Evolutionary conservation across 1,139 yeast species (phyloP).

Genomic region (Saccharomyces uvarum): DNA sequence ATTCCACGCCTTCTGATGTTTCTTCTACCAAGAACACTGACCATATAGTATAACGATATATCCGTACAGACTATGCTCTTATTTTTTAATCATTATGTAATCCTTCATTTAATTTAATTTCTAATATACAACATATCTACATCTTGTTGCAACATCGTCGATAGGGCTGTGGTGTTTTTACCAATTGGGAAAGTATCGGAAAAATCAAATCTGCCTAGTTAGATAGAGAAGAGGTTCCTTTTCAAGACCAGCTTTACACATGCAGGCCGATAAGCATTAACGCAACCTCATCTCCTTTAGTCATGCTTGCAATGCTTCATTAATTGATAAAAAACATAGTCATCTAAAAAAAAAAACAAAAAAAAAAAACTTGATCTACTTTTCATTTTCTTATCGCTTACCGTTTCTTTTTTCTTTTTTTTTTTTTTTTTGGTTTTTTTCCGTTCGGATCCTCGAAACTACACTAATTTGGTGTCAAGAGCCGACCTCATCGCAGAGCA

Average conservation of each 20-base stretch:
- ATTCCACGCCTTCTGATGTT: background rate
- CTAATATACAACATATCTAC: background rate
- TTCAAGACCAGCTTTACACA: background rate
- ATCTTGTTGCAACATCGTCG: background rate
- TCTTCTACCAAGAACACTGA: background rate
- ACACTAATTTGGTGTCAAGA: background rate
- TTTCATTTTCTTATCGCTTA: background rate
- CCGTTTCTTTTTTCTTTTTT: background rate
- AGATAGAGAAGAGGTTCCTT: background rate
- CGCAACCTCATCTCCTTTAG: too few relatives aligned
- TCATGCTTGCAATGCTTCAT: background rate
- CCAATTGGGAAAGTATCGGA: too few relatives aligned
- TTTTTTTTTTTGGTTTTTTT: background rate
- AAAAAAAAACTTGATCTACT: background rate
- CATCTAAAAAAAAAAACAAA: background rate
- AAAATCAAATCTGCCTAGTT: too few relatives aligned
- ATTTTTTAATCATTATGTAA: background rate
- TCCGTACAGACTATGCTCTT: background rate
- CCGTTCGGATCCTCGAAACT: background rate
- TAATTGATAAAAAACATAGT: background rate
- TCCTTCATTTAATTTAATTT: background rate
- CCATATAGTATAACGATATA: background rate
- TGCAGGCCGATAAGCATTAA: background rate
- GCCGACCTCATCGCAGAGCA: slow-evolving; percentile 1
- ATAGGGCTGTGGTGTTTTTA: background rate